A percentile compares a stretch with the other conserved stretches of the same genome.
These are phyloP conservation scores for Alternaria hordeiaustralica DNA, from an alignment of 2,329 filamentous ascomycete genomes.

Conservation along the genomic window DNA sequence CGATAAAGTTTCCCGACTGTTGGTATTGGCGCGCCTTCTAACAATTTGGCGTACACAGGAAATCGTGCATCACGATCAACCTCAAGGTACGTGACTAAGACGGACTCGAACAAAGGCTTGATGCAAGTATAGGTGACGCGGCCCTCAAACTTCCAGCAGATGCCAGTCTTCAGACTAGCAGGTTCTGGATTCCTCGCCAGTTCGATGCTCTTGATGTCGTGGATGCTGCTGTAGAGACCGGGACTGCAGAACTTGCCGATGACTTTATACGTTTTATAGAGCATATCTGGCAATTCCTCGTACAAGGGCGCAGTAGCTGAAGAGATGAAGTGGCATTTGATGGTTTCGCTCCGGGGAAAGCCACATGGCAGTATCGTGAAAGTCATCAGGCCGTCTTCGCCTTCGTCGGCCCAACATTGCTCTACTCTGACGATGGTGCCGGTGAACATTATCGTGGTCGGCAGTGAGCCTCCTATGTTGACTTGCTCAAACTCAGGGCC, in stretches of 20 bases:
- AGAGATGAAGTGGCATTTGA: background rate
- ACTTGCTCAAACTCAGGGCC: background rate
- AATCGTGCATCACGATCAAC: background rate
- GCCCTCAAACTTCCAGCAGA: background rate
- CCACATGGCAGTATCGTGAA: background rate
- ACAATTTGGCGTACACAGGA: background rate
- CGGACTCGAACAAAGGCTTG: background rate
- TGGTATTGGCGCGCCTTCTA: background rate
- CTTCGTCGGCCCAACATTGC: background rate
- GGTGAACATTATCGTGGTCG: background rate
- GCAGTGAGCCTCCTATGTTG: background rate
- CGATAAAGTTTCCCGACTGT: background rate
- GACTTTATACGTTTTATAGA: background rate
- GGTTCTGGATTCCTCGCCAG: background rate
- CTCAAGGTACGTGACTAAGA: background rate
- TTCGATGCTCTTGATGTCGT: background rate
- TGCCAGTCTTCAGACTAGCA: background rate
- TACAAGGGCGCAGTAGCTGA: background rate
- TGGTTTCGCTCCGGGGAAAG: background rate
- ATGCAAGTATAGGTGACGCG: background rate
- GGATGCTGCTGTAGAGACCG: background rate
- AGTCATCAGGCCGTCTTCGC: background rate
- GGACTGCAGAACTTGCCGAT: background rate
- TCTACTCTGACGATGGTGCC: background rate
- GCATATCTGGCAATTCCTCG: background rate